These are phyloP conservation scores for Vinca minor DNA, from an alignment of 257 asterid genomes.

Conservation along the genomic window DNA sequence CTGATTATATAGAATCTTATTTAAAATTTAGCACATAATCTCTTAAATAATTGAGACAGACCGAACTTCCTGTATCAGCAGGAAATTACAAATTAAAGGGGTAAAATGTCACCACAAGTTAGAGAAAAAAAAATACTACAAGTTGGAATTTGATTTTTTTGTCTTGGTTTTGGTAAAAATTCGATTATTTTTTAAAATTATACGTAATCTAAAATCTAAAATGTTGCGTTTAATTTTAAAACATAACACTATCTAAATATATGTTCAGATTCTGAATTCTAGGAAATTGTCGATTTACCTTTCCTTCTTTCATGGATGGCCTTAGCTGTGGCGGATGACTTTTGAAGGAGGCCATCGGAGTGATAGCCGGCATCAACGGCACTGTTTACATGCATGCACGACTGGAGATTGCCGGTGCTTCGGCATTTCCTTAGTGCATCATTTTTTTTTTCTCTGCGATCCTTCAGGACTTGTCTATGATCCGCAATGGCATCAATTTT, in stretches of 20 bases:
- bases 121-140: no score
- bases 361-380: slow-evolving; percentile 29
- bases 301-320: slow-evolving; percentile 21
- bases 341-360: slow-evolving; percentile 38
- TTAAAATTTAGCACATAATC: no score
- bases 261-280: neutral
- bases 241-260: no score
- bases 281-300: slow-evolving; percentile 23
- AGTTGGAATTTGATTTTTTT: no score
- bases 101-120: neutral
- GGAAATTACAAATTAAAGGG: no score
- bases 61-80: neutral
- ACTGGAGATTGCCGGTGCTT: slow-evolving; percentile 34
- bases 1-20: no score
- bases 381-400: slow-evolving; percentile 11
- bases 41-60: no score
- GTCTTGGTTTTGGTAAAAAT: no score
- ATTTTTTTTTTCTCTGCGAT: neutral
- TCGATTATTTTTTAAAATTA: no score
- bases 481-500: slow-evolving; percentile 26
- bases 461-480: neutral
- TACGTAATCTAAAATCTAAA: no score
- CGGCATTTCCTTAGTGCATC: slow-evolving; percentile 30
- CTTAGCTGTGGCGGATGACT: slow-evolving; percentile 14
- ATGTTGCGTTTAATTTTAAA: no score